Evolutionary conservation across 139 green algal genomes (phyloP).

Genomic region (Micractinium conductrix): DNA sequence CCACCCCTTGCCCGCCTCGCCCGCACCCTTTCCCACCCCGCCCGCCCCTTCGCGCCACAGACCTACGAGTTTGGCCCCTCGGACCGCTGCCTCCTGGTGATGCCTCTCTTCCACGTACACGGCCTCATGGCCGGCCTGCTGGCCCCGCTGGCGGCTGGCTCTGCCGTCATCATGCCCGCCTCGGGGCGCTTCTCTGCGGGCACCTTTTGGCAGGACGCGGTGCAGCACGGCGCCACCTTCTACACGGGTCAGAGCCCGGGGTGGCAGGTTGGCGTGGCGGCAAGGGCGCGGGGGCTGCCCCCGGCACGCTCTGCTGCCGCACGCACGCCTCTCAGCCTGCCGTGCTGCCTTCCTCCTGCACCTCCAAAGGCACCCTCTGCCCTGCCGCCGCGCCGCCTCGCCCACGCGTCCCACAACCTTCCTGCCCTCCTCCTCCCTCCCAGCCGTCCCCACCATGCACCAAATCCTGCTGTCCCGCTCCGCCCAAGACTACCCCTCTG

Average conservation of each 20-base stretch:
- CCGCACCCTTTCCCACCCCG: background rate
- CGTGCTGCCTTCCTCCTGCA: no score
- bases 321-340: no score
- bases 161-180: conserved; percentile 64
- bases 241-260: conserved; percentile 84
- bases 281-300: no score
- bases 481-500: background rate
- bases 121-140: conserved; percentile 86
- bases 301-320: no score
- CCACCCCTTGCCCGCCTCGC: background rate
- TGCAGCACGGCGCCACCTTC: conserved; percentile 70
- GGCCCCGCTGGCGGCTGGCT: conserved; percentile 69
- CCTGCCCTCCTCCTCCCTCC: background rate
- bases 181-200: conserved; percentile 69
- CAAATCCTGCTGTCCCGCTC: conserved; percentile 67
- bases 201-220: conserved; percentile 80
- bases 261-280: no score
- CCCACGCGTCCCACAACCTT: background rate
- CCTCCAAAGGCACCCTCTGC: background rate
- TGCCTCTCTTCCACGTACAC: conserved; percentile 93
- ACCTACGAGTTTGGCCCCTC: conserved; percentile 78
- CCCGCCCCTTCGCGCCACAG: background rate
- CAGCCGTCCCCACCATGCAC: conserved; percentile 90
- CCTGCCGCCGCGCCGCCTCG: no score
- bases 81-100: conserved; percentile 71